phyloP scores from a whole-genome alignment of 2,329 filamentous ascomycete genomes.

The Hypoxylon sp. region DNA sequence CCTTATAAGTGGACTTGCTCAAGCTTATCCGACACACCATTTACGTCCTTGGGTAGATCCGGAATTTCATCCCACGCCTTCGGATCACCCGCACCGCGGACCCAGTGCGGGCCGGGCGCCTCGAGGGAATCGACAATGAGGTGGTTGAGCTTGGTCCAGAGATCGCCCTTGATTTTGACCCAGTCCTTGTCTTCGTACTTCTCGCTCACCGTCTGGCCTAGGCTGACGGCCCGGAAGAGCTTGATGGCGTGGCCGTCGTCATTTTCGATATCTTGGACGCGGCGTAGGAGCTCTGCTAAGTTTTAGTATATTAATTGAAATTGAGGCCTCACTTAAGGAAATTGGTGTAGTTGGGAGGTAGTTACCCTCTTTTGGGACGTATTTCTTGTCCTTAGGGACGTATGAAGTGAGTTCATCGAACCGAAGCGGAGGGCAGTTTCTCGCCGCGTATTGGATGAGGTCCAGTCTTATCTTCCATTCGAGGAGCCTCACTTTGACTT shows the following conservation, averaged over 20 bases:
- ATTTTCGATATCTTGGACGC: constrained; percentile 59
- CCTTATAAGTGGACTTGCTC: constrained; percentile 28
- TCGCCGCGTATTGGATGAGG: constrained; percentile 78
- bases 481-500: constrained; percentile 76
- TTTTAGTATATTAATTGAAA: not conserved
- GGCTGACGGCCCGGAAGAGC: constrained; percentile 75
- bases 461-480: constrained; percentile 87
- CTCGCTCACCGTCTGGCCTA: constrained; percentile 69
- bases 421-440: constrained; percentile 71
- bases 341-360: constrained; percentile 10
- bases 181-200: constrained; percentile 62
- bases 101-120: constrained; percentile 66
- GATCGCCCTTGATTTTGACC: constrained; percentile 66
- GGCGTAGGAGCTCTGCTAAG: constrained; percentile 59
- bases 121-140: constrained; percentile 74
- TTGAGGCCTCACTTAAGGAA: not conserved
- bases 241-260: constrained; percentile 91
- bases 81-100: constrained; percentile 72
- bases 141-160: constrained; percentile 72
- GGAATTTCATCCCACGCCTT: constrained; percentile 69
- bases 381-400: constrained; percentile 59
- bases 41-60: not conserved
- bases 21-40: constrained; percentile 32
- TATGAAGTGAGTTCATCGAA: constrained; percentile 73
- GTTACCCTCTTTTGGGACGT: constrained; percentile 58